Evolutionary conservation across 1,139 yeast species (phyloP), one percentile per base, ranked within the genome.

Genomic region (Nematodospora anomalae): DNA sequence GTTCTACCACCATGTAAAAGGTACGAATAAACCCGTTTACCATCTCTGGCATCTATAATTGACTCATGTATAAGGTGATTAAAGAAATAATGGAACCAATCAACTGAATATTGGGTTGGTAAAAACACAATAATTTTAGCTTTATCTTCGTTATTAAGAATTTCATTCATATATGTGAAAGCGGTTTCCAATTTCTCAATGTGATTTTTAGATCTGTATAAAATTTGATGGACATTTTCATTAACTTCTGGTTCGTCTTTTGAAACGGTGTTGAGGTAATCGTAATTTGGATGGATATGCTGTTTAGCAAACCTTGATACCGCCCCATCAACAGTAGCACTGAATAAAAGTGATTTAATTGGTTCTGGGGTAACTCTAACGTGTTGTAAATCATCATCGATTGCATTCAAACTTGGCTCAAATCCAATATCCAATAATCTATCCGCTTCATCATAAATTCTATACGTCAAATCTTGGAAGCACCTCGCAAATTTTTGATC

Each of bases 371-470:
- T 23, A 7, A 15, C 26, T 31, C 41, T 34, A 10, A 4, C 5
- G 4, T 28, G 14, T 13, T 37, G 28, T 7, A 37, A 27, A 51
- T 2, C 51, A 33, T 15, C 49, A 36, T 83, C 72, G 42, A 85
- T 83, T 26, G 67, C 61, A 40, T 72, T 67, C 45, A 87, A 67
- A 40, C 76, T 80, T 34, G 73, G 77, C 52, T 79, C 81, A 58
- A 88, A 87, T 11, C 94, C 94, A 46, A 79, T 79, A 41, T 73
- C 76, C 24, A 72, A 53, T 1, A 87, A 63, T 53, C 92, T 75
- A 60, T 87, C 96, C 32, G 96, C 96, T 66, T 89, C 97, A 59
- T 89, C 97, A 46, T 87, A 77, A 24, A 88, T 83, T 47, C 87
- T 71, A 50, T 80, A 77, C 42, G 74, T 71, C 36, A 90, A 65